Base-by-base conservation (phyloP, 2,329 filamentous ascomycete species). In the Clarireedia hainanense region DNA sequence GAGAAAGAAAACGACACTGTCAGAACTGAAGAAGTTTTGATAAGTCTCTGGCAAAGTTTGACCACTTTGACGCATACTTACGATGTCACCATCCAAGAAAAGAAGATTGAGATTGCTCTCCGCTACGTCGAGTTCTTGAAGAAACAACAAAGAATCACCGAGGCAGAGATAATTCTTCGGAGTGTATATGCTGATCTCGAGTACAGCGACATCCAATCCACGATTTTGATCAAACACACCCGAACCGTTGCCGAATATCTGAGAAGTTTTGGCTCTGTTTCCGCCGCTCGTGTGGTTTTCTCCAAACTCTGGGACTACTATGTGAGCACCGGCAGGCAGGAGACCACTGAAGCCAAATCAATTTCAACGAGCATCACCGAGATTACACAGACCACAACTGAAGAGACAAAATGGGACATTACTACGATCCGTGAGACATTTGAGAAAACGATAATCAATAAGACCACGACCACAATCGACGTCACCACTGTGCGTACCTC, bases 61-160 rank as follows among this genome's bases (percentile, higher is more conserved):
- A 58, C 56, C 27, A 43, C 34, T 36, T 26, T 55, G 30, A 49
- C 47, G 14, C 27, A 43, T 12, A 50, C 17, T 24, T 58, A 60
- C 20, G 56, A 58, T 26, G 50, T 40, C 27, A 43, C 47, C 9
- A 34, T 51, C 6, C 57, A 62, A n/a, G 58, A 62, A 43, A 55
- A 48, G 37, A 59, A 56, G 27, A 56, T 60, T 34, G 58, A 61
- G 27, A 54, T 61, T 37, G 59, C 59, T 15, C 47, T 63, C 15
- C 56, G 59, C 23, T 63, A 63, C 45, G 56, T 58, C 12, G 54
- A 58, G 27, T 56, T 62, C 20, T 20, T 62, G 7, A 61, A 56
- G 39, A 12, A 46, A 15, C 57, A 61, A 23, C 50, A 57, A 26
- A 58, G 60, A 14, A 58, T n/a, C 20, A 37, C 26, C 1, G 60